Conservation (phyloP, 2,329 filamentous ascomycete species). For the Cladosporium phlei region DNA sequence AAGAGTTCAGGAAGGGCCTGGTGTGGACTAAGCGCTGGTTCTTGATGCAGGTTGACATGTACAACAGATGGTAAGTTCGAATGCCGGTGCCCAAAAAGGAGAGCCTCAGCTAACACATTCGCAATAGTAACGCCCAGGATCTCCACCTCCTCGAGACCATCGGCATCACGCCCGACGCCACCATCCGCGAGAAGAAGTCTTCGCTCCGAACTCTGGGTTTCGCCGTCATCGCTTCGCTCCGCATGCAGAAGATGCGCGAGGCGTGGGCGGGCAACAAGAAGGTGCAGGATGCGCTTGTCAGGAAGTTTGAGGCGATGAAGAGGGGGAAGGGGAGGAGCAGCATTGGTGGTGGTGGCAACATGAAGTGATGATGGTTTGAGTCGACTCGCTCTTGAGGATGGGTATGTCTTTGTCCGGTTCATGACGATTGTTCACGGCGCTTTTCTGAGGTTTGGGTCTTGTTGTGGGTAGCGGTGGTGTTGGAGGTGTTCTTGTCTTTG, state of each 20-base stretch:
- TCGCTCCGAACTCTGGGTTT: slow-evolving; percentile 46
- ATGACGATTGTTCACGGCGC: neutral
- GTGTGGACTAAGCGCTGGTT: slow-evolving; percentile 85
- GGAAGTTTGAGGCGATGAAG: slow-evolving; percentile 44
- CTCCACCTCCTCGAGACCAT: slow-evolving; percentile 80
- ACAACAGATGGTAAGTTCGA: slow-evolving; percentile 79
- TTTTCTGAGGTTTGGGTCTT: no score
- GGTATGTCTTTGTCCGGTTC: neutral
- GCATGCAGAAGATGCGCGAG: slow-evolving; percentile 48
- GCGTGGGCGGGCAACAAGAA: slow-evolving; percentile 49
- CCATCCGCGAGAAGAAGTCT: slow-evolving; percentile 40
- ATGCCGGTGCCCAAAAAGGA: no score
- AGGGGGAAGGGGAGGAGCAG: slow-evolving; percentile 11
- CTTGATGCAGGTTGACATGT: slow-evolving; percentile 71
- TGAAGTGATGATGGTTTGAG: neutral
- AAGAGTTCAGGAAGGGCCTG: slow-evolving; percentile 71
- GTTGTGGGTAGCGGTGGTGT: slow-evolving; percentile 10
- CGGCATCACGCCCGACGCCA: slow-evolving; percentile 57
- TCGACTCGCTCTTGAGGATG: neutral
- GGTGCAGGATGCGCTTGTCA: slow-evolving; percentile 43
- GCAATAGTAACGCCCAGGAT: slow-evolving; percentile 79
- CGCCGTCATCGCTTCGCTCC: slow-evolving; percentile 45
- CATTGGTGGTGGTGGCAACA: neutral
- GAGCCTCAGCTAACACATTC: neutral
- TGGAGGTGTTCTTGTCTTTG: slow-evolving; percentile 1